Evolutionary conservation across 169 alveolate genomes (phyloP), one percentile per base, ranked within the genome.

Genomic region (Amoebophrya sp.): DNA sequence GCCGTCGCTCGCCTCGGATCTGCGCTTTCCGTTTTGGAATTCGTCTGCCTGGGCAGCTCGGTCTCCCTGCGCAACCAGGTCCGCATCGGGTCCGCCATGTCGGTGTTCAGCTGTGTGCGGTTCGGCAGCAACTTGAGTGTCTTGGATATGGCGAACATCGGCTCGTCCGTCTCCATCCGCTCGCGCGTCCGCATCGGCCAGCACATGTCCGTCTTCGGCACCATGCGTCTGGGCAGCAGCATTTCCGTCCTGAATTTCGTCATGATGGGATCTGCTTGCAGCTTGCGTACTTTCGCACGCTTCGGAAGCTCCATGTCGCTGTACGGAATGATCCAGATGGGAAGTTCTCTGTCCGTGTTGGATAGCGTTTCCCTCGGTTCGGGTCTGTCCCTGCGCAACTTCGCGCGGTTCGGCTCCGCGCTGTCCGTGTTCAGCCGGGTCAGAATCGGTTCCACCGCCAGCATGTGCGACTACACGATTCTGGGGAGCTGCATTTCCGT

Each of bases 131-230:
- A 23, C 40, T 12, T 41, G 35, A n/a, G 53, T 18, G 39, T 89
- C 77, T 32, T 89, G 77, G 39, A 89, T 55, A 14, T 3, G 66
- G 66, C 53, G 77, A 40, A 89, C 54, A 7, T 33, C 77, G 91
- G 91, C 23, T 18, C 40, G 35, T 89, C 91, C 25, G 35, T 89
- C 77, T 39, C 77, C 38, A 25, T 89, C 12, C 91, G 91, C 91
- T 23, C 40, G 35, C 29, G 40, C 39, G 91, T 41, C 66, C 54
- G 91, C 77, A 25, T 89, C 25, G 40, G 77, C 53, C 40, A 39
- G 40, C 35, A 89, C 35, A n/a, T 40, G 29, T 89, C 91, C 0
- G 91, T 89, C 10, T 39, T 41, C 33, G 91, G 53, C 39, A 23
- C 39, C n/a, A 29, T 89, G 35, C 54, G 77, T 0, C 39, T 89